Conservation (phyloP, 371 early-diverging fungal species). For the Rhizopus sp. region DNA sequence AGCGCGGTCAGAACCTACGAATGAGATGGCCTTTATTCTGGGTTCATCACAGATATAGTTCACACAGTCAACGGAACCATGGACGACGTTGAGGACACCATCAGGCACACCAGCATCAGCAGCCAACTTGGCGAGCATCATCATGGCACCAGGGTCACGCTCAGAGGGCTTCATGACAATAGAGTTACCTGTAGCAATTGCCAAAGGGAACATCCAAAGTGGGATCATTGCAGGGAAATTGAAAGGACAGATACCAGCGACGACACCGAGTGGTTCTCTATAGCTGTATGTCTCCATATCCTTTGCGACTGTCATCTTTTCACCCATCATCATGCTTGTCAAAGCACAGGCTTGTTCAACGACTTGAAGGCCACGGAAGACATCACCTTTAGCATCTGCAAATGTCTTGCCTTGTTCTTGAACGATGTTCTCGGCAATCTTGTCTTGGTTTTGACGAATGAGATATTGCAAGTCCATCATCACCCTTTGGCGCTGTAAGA, state of each 20-base stretch:
- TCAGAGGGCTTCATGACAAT: slow-evolving; percentile 74
- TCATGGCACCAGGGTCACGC: slow-evolving; percentile 94
- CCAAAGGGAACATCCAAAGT: slow-evolving; percentile 95
- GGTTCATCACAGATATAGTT: slow-evolving; percentile 91
- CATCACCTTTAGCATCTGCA: slow-evolving; percentile 92
- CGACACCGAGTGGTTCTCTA: slow-evolving; percentile 95
- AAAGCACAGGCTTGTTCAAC: slow-evolving; percentile 90
- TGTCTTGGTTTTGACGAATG: slow-evolving; percentile 83
- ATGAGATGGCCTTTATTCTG: slow-evolving; percentile 90
- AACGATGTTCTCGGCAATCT: slow-evolving; percentile 85
- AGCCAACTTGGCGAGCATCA: slow-evolving; percentile 90
- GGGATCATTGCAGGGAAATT: slow-evolving; percentile 98
- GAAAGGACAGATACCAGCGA: slow-evolving; percentile 94
- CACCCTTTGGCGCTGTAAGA: slow-evolving; percentile 84
- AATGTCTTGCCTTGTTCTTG: slow-evolving; percentile 95
- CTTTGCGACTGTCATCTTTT: slow-evolving; percentile 82
- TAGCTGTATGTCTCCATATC: slow-evolving; percentile 97
- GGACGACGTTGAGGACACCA: slow-evolving; percentile 94
- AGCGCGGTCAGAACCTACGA: slow-evolving; percentile 93
- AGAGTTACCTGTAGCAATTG: slow-evolving; percentile 33
- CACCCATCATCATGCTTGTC: slow-evolving; percentile 82
- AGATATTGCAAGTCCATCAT: slow-evolving; percentile 92
- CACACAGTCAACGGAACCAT: slow-evolving; percentile 89
- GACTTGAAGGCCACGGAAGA: slow-evolving; percentile 88
- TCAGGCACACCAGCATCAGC: slow-evolving; percentile 92